Percentiles rank a stretch among this genome's conserved stretches.
These are phyloP conservation scores for Ulota crispa DNA, from an alignment of 225 moss, liverwort and hornwort species.

Conservation along the genomic window DNA sequence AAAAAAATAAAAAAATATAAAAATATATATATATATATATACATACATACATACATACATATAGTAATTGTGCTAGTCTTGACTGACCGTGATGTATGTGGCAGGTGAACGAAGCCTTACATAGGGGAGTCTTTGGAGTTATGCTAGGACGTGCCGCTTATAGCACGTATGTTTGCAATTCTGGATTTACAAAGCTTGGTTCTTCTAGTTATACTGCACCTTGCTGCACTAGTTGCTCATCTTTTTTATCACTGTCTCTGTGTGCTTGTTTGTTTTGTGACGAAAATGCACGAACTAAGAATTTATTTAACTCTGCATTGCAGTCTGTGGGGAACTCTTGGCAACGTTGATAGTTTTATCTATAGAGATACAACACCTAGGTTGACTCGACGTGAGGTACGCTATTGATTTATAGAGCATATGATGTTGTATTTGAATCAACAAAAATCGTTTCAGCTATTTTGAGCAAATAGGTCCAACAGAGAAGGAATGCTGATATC, in stretches of 20 bases:
- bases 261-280: not conserved
- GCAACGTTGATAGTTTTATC: slow-evolving; percentile 70
- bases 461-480: slow-evolving; percentile 13
- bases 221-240: not conserved
- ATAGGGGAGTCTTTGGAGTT: slow-evolving; percentile 80
- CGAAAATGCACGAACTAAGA: not conserved
- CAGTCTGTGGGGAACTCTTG: slow-evolving; percentile 83
- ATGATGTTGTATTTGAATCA: not conserved
- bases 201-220: not conserved
- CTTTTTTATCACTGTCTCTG: not conserved
- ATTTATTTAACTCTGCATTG: slow-evolving; percentile 16
- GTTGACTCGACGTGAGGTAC: slow-evolving; percentile 77
- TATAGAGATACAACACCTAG: slow-evolving; percentile 62
- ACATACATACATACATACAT: no score
- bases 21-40: no score
- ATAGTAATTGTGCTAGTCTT: not conserved
- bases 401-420: slow-evolving; percentile 3
- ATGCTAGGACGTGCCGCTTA: slow-evolving; percentile 97
- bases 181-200: slow-evolving; percentile 3
- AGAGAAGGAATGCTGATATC: not conserved
- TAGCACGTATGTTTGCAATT: slow-evolving; percentile 22
- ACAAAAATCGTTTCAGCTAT: not conserved
- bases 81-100: not conserved
- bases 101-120: slow-evolving; percentile 85
- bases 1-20: no score